These are phyloP conservation scores for Eucalyptus pauciflora DNA, from an alignment of 345 rosid species.

Conservation along the genomic window DNA sequence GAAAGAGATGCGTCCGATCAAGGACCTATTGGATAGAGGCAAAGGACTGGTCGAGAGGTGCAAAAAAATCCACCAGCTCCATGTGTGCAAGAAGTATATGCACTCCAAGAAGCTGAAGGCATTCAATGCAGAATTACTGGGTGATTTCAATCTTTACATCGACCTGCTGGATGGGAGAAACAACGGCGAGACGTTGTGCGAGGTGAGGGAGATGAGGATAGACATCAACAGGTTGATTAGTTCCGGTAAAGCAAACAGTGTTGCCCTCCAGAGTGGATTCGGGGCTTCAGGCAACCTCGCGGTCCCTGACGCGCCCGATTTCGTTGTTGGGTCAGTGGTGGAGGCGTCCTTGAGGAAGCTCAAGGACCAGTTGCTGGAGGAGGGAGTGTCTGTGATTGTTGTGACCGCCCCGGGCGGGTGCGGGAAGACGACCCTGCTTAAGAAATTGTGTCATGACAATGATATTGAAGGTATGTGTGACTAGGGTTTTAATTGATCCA, in stretches of 20 bases:
- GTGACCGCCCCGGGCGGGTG: neutral
- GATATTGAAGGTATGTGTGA: neutral
- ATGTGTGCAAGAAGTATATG: neutral
- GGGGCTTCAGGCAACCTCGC: neutral
- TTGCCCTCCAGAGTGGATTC: neutral
- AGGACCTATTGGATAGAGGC: neutral
- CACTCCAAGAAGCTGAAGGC: neutral
- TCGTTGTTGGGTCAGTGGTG: neutral
- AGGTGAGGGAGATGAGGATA: neutral
- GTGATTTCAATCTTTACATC: neutral
- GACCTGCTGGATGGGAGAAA: neutral
- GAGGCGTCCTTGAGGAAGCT: neutral
- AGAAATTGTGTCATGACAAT: neutral
- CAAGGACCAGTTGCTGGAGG: neutral
- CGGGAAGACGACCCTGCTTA: neutral
- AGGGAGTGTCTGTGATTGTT: neutral
- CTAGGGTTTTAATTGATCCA: neutral
- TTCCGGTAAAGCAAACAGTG: fast-evolving
- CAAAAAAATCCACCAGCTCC: neutral
- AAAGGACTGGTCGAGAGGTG: neutral
- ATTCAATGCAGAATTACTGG: neutral
- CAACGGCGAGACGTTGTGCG: neutral
- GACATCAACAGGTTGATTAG: neutral
- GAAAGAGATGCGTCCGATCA: neutral
- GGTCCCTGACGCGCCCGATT: neutral